Percentiles rank a stretch among this genome's conserved stretches.
These are phyloP conservation scores for Blastobotrys elegans DNA, from an alignment of 1,139 yeast species.

Conservation along the genomic window DNA sequence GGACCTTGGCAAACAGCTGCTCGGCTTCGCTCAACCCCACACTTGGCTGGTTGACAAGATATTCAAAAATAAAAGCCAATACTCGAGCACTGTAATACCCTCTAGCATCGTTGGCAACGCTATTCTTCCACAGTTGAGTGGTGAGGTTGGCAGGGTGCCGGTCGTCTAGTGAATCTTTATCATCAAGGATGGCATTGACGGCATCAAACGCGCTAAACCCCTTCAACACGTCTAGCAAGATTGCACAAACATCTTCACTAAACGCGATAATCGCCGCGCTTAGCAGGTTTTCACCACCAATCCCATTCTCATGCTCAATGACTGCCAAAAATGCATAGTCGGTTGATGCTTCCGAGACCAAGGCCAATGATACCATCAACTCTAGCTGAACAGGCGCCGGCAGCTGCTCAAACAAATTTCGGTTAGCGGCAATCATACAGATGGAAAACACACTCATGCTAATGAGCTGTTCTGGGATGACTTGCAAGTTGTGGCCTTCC, in stretches of 20 bases:
- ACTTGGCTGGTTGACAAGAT: conserved; percentile 13
- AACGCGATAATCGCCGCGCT: conserved; percentile 17
- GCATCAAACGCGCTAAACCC: conserved; percentile 14
- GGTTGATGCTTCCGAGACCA: conserved; percentile 16
- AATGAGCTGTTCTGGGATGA: conserved; percentile 17
- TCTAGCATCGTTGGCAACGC: conserved; percentile 13
- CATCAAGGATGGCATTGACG: conserved; percentile 10
- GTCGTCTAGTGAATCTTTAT: conserved; percentile 3
- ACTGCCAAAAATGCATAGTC: conserved; percentile 18
- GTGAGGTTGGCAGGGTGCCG: conserved; percentile 12
- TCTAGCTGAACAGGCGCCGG: conserved; percentile 15
- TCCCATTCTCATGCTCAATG: conserved; percentile 14
- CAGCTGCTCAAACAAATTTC: conserved; percentile 12
- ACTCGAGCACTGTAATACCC: conserved; percentile 19
- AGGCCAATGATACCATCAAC: conserved; percentile 15
- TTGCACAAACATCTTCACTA: conserved; percentile 15
- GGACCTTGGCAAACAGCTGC: conserved; percentile 12
- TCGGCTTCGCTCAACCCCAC: conserved; percentile 15
- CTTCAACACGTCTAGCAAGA: conserved; percentile 11
- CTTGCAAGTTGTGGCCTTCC: conserved; percentile 13
- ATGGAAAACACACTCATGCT: conserved; percentile 16
- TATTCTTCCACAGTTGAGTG: conserved; percentile 15
- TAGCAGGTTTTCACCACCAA: conserved; percentile 15
- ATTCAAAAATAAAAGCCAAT: conserved; percentile 16
- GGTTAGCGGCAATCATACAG: conserved; percentile 15